These are phyloP conservation scores for Plantago lanceolata DNA, from an alignment of 305 asterid genomes.

Conservation along the genomic window DNA sequence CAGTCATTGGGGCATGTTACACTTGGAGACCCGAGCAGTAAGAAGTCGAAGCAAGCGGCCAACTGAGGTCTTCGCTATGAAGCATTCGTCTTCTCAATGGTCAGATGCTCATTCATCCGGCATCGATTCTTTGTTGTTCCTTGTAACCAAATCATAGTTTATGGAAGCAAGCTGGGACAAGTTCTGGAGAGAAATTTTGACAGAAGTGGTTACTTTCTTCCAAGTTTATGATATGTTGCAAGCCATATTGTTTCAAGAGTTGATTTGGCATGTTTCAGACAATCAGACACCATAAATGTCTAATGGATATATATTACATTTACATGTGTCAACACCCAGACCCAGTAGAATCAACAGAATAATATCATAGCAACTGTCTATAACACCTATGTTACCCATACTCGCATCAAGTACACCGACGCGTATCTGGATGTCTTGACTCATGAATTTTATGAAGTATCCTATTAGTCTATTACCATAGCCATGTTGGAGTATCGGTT, in stretches of 20 bases:
- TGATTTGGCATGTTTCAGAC: not conserved
- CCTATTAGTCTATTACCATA: too few species aligned
- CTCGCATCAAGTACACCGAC: too few species aligned
- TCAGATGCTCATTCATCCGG: conserved; percentile 43
- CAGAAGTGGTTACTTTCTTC: conserved; percentile 10
- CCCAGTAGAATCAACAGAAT: not conserved
- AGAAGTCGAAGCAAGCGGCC: conserved; percentile 20
- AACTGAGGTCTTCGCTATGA: conserved; percentile 15
- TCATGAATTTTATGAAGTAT: too few species aligned
- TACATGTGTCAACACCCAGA: conserved; percentile 14
- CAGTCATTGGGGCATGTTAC: conserved; percentile 18
- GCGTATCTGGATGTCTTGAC: too few species aligned
- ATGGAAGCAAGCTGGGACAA: conserved; percentile 91
- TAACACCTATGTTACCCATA: not conserved
- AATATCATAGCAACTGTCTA: conserved; percentile 11
- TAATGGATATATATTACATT: not conserved
- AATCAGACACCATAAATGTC: not conserved
- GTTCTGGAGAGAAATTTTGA: conserved; percentile 43
- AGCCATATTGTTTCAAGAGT: not conserved
- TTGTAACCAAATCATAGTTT: conserved; percentile 74
- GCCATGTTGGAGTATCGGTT: too few species aligned
- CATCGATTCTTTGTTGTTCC: conserved; percentile 57
- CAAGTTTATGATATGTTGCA: not conserved
- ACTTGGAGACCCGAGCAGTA: conserved; percentile 17
- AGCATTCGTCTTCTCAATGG: conserved; percentile 22